Evolutionary conservation across 805 yeast species (phyloP).

Genomic region (Ogataea dorogensis): DNA sequence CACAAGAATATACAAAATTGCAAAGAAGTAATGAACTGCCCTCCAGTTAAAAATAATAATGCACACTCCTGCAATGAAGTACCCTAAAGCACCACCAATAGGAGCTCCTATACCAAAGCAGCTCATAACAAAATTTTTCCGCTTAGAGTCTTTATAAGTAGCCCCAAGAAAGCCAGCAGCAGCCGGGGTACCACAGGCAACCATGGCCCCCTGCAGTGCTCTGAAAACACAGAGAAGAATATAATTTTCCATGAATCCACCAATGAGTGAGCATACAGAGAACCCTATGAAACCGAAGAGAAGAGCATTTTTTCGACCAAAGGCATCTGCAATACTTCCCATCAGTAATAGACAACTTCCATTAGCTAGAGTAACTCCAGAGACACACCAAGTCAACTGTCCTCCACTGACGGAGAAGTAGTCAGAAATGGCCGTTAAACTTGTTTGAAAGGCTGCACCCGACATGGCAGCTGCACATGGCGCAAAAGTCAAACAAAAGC

Average conservation of each 20-base stretch:
- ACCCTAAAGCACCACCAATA: conserved; percentile 43
- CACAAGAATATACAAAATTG: conserved; percentile 37
- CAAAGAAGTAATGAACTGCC: conserved; percentile 39
- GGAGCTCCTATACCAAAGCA: conserved; percentile 48
- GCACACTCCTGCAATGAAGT: conserved; percentile 45
- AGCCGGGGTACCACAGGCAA: conserved; percentile 46
- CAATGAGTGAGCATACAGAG: conserved; percentile 35
- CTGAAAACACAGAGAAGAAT: conserved; percentile 40
- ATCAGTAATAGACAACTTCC: conserved; percentile 43
- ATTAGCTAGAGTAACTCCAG: conserved; percentile 40
- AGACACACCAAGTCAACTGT: conserved; percentile 42
- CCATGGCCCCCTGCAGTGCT: conserved; percentile 43
- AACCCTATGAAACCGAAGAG: conserved; percentile 34
- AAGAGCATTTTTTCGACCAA: conserved; percentile 44
- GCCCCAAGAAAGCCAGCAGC: conserved; percentile 47
- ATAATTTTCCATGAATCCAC: conserved; percentile 39
- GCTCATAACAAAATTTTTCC: conserved; percentile 45
- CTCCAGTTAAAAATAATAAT: conserved; percentile 41
- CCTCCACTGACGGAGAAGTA: conserved; percentile 41
- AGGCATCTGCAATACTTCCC: conserved; percentile 48
- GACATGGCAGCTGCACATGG: conserved; percentile 42
- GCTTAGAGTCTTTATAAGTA: conserved; percentile 36
- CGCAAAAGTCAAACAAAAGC: conserved; percentile 37
- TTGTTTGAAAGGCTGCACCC: conserved; percentile 36
- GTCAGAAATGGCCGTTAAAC: conserved; percentile 36